These are phyloP conservation scores for Leccinum solheimii DNA, from an alignment of 1,284 basidiomycete species.

Conservation along the genomic window DNA sequence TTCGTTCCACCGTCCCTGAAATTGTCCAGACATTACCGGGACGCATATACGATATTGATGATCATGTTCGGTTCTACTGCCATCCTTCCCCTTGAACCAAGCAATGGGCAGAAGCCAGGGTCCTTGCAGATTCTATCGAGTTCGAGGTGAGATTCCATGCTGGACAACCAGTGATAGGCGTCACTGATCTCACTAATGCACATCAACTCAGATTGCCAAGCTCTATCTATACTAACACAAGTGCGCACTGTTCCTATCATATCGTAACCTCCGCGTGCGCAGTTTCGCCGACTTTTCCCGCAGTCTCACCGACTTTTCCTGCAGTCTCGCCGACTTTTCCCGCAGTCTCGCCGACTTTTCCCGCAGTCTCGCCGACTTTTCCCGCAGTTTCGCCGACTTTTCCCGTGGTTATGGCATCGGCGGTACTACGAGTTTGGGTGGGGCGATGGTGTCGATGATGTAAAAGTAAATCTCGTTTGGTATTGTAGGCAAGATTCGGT, in stretches of 20 bases:
- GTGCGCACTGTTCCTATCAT: slow-evolving; percentile 71
- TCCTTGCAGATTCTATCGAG: background rate
- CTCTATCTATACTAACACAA: slow-evolving; percentile 88
- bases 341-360: too few relatives aligned
- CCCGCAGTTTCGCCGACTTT: too few relatives aligned
- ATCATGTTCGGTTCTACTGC: background rate
- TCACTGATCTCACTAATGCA: background rate
- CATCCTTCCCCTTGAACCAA: background rate
- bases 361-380: too few relatives aligned
- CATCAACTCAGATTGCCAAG: slow-evolving; percentile 68
- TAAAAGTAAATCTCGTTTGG: too few relatives aligned
- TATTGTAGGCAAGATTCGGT: too few relatives aligned
- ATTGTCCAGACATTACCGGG: background rate
- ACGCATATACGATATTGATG: background rate
- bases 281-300: slow-evolving; percentile 84
- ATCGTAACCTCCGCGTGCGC: slow-evolving; percentile 82
- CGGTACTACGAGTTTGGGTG: too few relatives aligned
- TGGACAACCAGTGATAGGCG: background rate
- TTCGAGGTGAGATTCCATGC: too few relatives aligned
- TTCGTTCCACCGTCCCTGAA: background rate
- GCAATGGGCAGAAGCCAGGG: background rate
- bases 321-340: too few relatives aligned
- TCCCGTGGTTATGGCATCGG: too few relatives aligned
- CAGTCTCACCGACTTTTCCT: too few relatives aligned
- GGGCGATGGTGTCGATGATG: too few relatives aligned